Percentiles rank a stretch among this genome's conserved stretches.
These are phyloP conservation scores for Melaleuca quinquenervia DNA, from an alignment of 345 rosid species.

Conservation along the genomic window DNA sequence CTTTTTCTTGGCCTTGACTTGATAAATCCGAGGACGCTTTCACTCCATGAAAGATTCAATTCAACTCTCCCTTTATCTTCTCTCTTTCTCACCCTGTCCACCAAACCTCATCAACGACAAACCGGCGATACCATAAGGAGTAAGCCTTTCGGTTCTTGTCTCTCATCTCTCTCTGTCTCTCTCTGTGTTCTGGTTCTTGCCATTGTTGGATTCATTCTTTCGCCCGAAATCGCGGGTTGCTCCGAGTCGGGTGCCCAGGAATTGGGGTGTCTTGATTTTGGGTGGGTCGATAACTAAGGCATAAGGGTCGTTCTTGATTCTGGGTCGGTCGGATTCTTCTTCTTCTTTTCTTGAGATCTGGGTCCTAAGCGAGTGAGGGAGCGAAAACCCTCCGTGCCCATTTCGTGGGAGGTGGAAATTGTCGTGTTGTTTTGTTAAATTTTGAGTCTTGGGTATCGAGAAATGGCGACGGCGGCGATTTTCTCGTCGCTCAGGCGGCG, in stretches of 20 bases:
- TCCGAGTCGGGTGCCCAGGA: background rate
- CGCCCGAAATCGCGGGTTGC: background rate
- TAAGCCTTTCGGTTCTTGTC: background rate
- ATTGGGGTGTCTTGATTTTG: background rate
- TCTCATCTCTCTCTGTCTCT: background rate
- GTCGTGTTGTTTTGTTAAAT: background rate
- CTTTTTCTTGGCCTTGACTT: background rate
- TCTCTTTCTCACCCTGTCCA: background rate
- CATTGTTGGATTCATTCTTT: background rate
- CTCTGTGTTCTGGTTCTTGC: background rate
- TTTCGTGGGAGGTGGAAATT: background rate
- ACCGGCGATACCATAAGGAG: background rate
- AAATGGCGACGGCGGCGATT: conserved; percentile 78
- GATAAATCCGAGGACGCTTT: background rate
- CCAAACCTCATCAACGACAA: background rate
- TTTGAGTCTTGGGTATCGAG: background rate
- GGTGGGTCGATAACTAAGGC: background rate
- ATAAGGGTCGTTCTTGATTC: background rate
- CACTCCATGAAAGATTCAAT: background rate
- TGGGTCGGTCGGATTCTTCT: background rate
- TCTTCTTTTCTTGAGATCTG: background rate
- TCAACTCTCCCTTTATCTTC: background rate
- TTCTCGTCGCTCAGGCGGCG: conserved; percentile 75
- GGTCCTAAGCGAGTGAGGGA: background rate
- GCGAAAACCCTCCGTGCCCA: background rate